These are phyloP conservation scores for Cladochytrium replicatum DNA, from an alignment of 192 early-diverging fungal species.

Conservation along the genomic window DNA sequence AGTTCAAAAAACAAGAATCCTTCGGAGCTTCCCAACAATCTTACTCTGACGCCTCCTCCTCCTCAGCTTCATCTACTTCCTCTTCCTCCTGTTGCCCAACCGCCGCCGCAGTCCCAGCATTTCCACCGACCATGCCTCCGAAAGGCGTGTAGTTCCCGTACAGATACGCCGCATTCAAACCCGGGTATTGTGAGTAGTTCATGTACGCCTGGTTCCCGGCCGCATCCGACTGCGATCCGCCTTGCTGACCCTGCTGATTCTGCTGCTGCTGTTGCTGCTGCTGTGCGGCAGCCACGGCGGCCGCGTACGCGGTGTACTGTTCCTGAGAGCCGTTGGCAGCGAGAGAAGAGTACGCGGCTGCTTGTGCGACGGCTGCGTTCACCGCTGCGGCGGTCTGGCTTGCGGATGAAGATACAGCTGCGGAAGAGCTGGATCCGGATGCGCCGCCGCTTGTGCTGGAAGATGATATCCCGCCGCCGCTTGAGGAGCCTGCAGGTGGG, in stretches of 20 bases:
- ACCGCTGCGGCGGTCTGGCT: constrained; percentile 14
- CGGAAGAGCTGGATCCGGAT: neutral
- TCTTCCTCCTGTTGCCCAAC: too few species aligned
- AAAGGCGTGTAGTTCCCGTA: too few species aligned
- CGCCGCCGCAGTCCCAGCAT: too few species aligned
- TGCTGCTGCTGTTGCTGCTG: neutral
- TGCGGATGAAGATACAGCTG: constrained; percentile 11
- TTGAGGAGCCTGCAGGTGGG: too few species aligned
- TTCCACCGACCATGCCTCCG: too few species aligned
- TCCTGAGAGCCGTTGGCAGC: neutral
- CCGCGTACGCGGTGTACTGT: constrained; percentile 7
- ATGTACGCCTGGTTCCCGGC: neutral
- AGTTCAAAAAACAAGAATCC: too few species aligned
- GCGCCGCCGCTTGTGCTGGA: neutral
- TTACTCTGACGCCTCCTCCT: too few species aligned
- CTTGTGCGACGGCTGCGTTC: constrained; percentile 14
- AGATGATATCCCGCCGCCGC: too few species aligned
- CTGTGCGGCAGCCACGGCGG: neutral
- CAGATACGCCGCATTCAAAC: too few species aligned
- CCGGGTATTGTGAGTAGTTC: too few species aligned
- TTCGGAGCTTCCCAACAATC: too few species aligned
- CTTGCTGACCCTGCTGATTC: constrained; percentile 14
- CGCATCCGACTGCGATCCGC: neutral
- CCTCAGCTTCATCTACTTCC: too few species aligned
- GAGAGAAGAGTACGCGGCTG: constrained; percentile 10